A percentile compares a stretch with the other conserved stretches of the same genome.
These are phyloP conservation scores for Flaveria bidentis DNA, from an alignment of 129 eudicot species.

Conservation along the genomic window DNA sequence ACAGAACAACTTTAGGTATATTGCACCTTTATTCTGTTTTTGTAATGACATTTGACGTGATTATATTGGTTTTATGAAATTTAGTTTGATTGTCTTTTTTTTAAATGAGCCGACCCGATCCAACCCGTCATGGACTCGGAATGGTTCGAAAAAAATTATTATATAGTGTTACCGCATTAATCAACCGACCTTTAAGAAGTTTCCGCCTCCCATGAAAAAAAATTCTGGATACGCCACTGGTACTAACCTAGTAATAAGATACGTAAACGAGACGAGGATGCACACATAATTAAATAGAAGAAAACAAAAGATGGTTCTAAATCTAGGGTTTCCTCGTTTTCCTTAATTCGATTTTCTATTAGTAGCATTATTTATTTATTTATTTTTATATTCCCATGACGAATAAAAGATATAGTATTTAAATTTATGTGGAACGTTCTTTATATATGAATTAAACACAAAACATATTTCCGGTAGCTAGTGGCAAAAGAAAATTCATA, in stretches of 20 bases:
- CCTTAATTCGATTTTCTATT: not conserved
- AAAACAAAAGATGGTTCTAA: slow-evolving; percentile 14
- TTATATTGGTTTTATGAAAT: no score
- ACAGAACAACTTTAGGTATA: no score
- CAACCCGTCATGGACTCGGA: no score
- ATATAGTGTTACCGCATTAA: no score
- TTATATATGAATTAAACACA: not conserved
- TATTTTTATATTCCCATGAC: not conserved
- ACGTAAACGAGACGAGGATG: not conserved
- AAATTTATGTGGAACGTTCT: not conserved
- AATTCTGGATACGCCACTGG: no score
- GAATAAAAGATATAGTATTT: not conserved
- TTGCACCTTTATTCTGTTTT: no score
- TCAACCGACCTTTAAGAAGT: no score
- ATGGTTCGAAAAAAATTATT: no score
- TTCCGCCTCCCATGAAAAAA: no score
- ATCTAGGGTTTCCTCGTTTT: slow-evolving; percentile 10
- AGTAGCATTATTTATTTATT: not conserved
- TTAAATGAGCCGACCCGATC: no score
- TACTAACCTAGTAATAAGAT: not conserved
- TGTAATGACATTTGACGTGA: no score
- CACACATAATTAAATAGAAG: not conserved
- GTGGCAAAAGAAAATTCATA: not conserved
- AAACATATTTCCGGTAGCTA: not conserved
- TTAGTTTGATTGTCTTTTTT: no score